A percentile compares a stretch with the other conserved stretches of the same genome.
phyloP scores from a whole-genome alignment of 2,329 filamentous ascomycete genomes.

The Sporothrix mexicana region DNA sequence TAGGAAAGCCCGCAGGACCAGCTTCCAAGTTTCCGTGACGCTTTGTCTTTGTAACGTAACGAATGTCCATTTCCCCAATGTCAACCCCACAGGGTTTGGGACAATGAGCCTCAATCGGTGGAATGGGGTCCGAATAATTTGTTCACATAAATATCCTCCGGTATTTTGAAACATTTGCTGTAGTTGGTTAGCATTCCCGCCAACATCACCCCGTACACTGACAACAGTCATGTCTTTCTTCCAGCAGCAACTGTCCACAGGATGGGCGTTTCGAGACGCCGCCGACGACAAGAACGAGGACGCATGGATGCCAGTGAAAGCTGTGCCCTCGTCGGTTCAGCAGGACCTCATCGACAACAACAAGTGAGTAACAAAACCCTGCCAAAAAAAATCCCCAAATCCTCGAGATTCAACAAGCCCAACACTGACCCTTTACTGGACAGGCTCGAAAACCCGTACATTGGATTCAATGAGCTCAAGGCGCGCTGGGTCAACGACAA shows the following conservation, averaged over 20 bases:
- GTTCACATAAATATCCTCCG: background rate
- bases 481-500: slow-evolving; percentile 23
- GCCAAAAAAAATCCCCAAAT: background rate
- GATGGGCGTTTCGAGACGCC: slow-evolving; percentile 19
- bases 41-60: slow-evolving; percentile 2
- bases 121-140: background rate
- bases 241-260: slow-evolving; percentile 25
- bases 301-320: slow-evolving; percentile 20
- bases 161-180: background rate
- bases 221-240: slow-evolving; percentile 17
- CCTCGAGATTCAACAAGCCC: too few relatives aligned
- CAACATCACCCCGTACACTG: background rate
- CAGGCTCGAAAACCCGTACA: slow-evolving; percentile 24
- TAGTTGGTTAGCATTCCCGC: background rate
- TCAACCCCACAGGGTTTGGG: too few relatives aligned
- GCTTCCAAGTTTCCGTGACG: background rate
- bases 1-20: slow-evolving; percentile 2
- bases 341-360: slow-evolving; percentile 24
- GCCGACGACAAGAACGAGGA: background rate
- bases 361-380: slow-evolving; percentile 8
- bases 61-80: too few relatives aligned
- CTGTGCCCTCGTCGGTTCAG: slow-evolving; percentile 11
- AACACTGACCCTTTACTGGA: slow-evolving; percentile 13
- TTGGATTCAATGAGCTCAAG: slow-evolving; percentile 21
- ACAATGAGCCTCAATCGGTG: too few relatives aligned